Evolutionary conservation across 768 basidiomycete species (phyloP).

Genomic region (Tylopilus plumbeoviolaceoides): DNA sequence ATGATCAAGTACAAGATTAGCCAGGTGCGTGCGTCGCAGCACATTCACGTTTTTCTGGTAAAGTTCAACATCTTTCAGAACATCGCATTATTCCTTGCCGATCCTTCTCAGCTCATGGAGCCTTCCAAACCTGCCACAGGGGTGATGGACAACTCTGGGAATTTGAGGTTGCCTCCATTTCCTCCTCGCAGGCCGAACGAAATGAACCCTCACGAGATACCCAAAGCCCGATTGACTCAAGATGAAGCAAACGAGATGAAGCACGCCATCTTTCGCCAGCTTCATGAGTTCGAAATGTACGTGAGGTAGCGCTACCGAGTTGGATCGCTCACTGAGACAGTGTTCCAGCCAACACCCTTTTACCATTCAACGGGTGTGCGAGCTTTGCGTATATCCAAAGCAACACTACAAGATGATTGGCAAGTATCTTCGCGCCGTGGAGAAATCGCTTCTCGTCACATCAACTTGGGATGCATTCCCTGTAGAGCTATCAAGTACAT

Average conservation of each 20-base stretch:
- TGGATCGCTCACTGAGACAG: constrained; percentile 4
- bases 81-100: constrained; percentile 44
- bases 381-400: constrained; percentile 67
- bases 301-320: constrained; percentile 20
- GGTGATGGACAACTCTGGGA: constrained; percentile 39
- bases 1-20: constrained; percentile 69
- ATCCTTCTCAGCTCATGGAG: constrained; percentile 35
- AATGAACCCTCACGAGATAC: constrained; percentile 48
- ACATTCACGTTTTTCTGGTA: not conserved
- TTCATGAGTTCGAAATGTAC: constrained; percentile 75
- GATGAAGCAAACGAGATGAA: constrained; percentile 59
- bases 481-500: constrained; percentile 31
- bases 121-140: constrained; percentile 38
- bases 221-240: constrained; percentile 55
- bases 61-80: constrained; percentile 39
- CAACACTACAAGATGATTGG: constrained; percentile 73
- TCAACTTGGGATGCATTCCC: constrained; percentile 75
- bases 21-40: constrained; percentile 41
- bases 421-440: constrained; percentile 86
- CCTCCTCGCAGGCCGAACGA: constrained; percentile 52
- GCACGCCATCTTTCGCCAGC: constrained; percentile 51
- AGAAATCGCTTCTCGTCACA: constrained; percentile 79
- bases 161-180: constrained; percentile 71
- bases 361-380: constrained; percentile 86
- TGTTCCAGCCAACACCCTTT: constrained; percentile 61